Conservation (phyloP, 352 stramenopile genomes). For the Bremia lactucae region DNA sequence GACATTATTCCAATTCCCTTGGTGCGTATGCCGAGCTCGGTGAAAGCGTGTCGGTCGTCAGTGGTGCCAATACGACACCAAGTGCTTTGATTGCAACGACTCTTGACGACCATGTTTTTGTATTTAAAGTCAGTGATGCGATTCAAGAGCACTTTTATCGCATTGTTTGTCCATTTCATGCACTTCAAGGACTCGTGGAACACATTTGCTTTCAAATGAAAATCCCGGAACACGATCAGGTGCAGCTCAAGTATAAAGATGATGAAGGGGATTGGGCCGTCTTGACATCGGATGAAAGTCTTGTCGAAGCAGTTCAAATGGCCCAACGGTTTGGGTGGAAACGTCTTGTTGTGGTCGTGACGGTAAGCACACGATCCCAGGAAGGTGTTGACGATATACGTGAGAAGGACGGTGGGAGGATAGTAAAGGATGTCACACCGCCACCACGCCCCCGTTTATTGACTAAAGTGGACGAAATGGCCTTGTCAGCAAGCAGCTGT, state of each 20-base stretch:
- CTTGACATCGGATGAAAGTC: conserved; percentile 75
- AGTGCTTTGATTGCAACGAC: conserved; percentile 61
- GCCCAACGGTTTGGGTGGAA: conserved; percentile 79
- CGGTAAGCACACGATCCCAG: conserved; percentile 45
- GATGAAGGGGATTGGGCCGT: conserved; percentile 81
- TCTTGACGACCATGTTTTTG: conserved; percentile 58
- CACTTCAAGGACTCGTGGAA: conserved; percentile 54
- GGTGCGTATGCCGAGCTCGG: conserved; percentile 73
- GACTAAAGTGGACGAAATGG: conserved; percentile 75
- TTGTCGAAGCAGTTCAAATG: conserved; percentile 81
- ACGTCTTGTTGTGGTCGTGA: conserved; percentile 71
- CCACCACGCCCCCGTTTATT: conserved; percentile 43
- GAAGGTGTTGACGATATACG: conserved; percentile 23
- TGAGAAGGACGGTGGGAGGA: conserved; percentile 4
- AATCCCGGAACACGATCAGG: conserved; percentile 35
- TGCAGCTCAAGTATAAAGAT: conserved; percentile 82
- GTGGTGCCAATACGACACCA: conserved; percentile 63
- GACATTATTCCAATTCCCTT: conserved; percentile 38
- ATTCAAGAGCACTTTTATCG: conserved; percentile 76
- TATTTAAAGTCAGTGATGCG: conserved; percentile 85
- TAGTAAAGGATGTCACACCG: conserved; percentile 9
- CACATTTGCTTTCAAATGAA: conserved; percentile 81
- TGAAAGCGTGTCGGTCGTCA: conserved; percentile 82
- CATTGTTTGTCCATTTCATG: conserved; percentile 71
- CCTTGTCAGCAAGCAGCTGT: conserved; percentile 30